Evolutionary conservation across 2,329 filamentous ascomycete genomes (phyloP).

Genomic region (Botrytis fabae): DNA sequence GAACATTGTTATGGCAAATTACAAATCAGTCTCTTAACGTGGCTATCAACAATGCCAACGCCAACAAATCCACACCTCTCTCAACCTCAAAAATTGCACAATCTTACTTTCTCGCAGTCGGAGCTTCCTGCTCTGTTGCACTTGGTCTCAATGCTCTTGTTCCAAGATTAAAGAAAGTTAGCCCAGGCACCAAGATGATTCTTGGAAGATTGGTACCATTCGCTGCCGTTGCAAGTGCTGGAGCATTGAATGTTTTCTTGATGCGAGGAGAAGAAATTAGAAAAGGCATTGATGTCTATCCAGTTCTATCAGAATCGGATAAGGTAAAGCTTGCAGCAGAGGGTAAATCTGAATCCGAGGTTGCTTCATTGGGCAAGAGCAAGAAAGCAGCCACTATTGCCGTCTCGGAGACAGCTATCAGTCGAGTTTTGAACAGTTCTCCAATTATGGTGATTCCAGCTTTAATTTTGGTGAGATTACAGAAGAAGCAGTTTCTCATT

Average conservation of each 20-base stretch:
- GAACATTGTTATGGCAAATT: constrained; percentile 91
- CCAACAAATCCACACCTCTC: constrained; percentile 94
- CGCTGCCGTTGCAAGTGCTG: constrained; percentile 88
- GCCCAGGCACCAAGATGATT: constrained; percentile 72
- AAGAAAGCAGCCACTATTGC: constrained; percentile 85
- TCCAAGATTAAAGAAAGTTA: constrained; percentile 74
- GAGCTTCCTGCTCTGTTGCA: constrained; percentile 90
- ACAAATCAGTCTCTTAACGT: constrained; percentile 98
- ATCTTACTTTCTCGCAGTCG: constrained; percentile 89
- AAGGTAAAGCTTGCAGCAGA: constrained; percentile 57
- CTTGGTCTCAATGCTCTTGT: constrained; percentile 89
- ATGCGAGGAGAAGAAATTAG: constrained; percentile 98
- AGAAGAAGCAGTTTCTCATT: constrained; percentile 81
- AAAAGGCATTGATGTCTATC: constrained; percentile 88
- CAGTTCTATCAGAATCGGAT: constrained; percentile 70
- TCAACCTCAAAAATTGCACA: constrained; percentile 77
- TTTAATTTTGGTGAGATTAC: constrained; percentile 78
- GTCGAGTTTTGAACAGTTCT: constrained; percentile 87
- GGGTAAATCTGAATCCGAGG: constrained; percentile 63
- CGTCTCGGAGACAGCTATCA: constrained; percentile 89
- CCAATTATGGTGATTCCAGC: constrained; percentile 97
- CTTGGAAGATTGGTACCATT: constrained; percentile 91
- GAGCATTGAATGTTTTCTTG: constrained; percentile 90
- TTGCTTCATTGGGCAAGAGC: constrained; percentile 78
- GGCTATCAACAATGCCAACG: constrained; percentile 95